phyloP scores from a whole-genome alignment of 257 asterid genomes.

The Knoxia roxburghii region DNA sequence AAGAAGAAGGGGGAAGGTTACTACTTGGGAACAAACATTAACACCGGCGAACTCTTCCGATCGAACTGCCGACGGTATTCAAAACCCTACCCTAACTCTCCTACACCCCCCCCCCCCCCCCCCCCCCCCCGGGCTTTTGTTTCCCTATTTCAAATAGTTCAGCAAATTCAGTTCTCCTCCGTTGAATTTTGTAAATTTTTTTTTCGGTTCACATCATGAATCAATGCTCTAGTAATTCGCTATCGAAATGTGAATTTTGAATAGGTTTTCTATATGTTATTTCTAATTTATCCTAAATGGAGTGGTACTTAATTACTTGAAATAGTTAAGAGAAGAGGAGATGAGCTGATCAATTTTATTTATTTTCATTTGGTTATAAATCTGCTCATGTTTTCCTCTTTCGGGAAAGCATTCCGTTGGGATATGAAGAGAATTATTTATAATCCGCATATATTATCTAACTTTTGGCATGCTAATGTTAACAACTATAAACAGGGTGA shows the following conservation, averaged over 20 bases:
- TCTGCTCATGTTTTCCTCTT: not conserved
- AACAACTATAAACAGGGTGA: slow-evolving; percentile 22
- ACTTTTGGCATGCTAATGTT: slow-evolving; percentile 10
- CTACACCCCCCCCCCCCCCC: no score
- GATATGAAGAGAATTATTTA: not conserved
- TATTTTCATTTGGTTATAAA: not conserved
- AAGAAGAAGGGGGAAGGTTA: not conserved
- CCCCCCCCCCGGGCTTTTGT: not conserved
- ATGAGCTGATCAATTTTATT: not conserved
- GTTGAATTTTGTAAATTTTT: not conserved
- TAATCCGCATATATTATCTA: not conserved
- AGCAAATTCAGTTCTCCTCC: not conserved
- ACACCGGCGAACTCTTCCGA: not conserved
- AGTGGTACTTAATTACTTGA: not conserved
- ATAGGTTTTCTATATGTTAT: not conserved
- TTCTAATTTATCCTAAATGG: not conserved
- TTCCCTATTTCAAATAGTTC: not conserved
- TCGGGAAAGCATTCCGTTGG: not conserved
- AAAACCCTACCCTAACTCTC: not conserved
- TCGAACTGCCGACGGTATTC: slow-evolving; percentile 3
- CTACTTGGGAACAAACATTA: not conserved
- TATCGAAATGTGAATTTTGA: not conserved
- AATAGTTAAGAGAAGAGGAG: not conserved
- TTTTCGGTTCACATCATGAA: not conserved
- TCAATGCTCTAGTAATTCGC: not conserved